A percentile compares a stretch with the other conserved stretches of the same genome.
phyloP scores from a whole-genome alignment of 352 stramenopile genomes.

The Globisporangium ultimum region DNA sequence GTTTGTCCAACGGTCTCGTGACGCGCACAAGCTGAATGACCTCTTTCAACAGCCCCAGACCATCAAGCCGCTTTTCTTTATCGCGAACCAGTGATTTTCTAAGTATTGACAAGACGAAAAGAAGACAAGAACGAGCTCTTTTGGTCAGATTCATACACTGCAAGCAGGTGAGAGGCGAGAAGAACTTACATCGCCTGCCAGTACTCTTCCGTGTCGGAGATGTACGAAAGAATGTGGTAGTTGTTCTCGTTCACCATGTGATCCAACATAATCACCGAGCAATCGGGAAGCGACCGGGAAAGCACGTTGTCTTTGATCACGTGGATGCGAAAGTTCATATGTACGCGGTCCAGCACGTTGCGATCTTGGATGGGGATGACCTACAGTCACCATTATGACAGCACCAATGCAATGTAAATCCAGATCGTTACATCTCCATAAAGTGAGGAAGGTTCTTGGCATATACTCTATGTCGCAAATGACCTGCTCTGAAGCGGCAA shows the following conservation, averaged over 20 bases:
- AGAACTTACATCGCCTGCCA: conserved; percentile 55
- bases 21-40: conserved; percentile 62
- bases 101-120: conserved; percentile 6
- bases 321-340: conserved; percentile 87
- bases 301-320: conserved; percentile 87
- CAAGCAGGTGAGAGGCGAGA: background rate
- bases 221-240: conserved; percentile 78
- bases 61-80: conserved; percentile 37
- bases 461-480: background rate
- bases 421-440: background rate
- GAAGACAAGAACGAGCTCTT: no score
- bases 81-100: conserved; percentile 50
- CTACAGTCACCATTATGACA: conserved; percentile 16
- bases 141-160: background rate
- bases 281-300: conserved; percentile 69
- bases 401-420: background rate
- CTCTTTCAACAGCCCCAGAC: conserved; percentile 66
- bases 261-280: conserved; percentile 72
- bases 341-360: conserved; percentile 59
- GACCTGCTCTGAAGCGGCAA: no score
- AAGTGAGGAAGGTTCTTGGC: background rate
- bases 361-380: conserved; percentile 70
- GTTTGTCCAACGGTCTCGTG: conserved; percentile 63
- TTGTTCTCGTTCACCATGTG: conserved; percentile 87
- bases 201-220: conserved; percentile 71